Evolutionary conservation across 805 yeast species (phyloP).

Genomic region (Komagataella phaffii): DNA sequence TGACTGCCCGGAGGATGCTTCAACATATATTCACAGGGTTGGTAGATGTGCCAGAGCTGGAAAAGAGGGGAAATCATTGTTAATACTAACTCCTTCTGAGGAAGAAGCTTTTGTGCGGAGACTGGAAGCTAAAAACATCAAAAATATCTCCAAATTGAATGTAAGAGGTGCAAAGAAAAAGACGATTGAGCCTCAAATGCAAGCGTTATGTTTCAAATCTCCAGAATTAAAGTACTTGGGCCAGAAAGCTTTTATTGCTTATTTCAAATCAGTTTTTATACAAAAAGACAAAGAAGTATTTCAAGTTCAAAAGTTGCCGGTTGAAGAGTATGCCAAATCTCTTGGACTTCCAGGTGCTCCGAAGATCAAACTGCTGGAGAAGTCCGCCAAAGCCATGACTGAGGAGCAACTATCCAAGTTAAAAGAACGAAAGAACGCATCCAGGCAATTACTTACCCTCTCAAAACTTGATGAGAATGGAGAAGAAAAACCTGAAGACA

Average conservation of each 20-base stretch:
- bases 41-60: conserved; percentile 88
- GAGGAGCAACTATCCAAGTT: conserved; percentile 24
- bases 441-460: conserved; percentile 53
- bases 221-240: conserved; percentile 89
- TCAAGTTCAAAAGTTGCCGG: conserved; percentile 60
- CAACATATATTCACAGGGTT: conserved; percentile 83
- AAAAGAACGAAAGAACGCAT: conserved; percentile 69
- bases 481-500: conserved; percentile 26
- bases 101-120: conserved; percentile 62
- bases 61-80: conserved; percentile 64
- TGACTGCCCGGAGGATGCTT: conserved; percentile 83
- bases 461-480: conserved; percentile 53
- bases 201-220: conserved; percentile 80
- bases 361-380: conserved; percentile 57
- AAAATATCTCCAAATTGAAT: conserved; percentile 52
- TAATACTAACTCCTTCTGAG: conserved; percentile 78
- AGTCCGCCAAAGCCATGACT: conserved; percentile 24
- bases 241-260: conserved; percentile 91
- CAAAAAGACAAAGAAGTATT: conserved; percentile 85
- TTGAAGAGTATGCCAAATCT: conserved; percentile 76
- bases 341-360: conserved; percentile 96
- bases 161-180: conserved; percentile 64
- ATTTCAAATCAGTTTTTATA: conserved; percentile 69
- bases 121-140: conserved; percentile 44
- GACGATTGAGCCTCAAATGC: conserved; percentile 71